Base-by-base conservation (phyloP, 1,284 basidiomycete genomes). In the Sporisorium exsertum region DNA sequence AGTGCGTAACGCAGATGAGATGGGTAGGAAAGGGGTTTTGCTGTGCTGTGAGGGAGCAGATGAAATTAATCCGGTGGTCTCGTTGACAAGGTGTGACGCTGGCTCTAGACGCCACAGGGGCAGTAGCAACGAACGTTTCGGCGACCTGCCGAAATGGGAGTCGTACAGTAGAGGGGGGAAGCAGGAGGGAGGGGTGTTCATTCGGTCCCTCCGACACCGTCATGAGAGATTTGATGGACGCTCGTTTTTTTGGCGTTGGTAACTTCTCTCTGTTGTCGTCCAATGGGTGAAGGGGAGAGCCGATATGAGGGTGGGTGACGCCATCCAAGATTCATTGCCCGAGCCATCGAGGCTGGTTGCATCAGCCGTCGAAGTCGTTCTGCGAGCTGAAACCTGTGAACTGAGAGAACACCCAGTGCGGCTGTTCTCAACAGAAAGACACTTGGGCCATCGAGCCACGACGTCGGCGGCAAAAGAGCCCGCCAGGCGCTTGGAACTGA, bases 201-300 rank as follows among this genome's bases (percentile, higher is more conserved):
- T 53, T 53, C 52, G 35, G 37, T 42, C 35, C 24, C 22, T 42
- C 52, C 52, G 52, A n/a, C 24, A n/a, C 20, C 9, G 24, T 53
- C 52, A 53, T 37, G 37, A 24, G n/a, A 37, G 42, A 3, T 43
- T 53, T 42, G 24, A 26, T 29, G 52, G 32, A 16, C 35, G 24
- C 15, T 10, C 35, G 22, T 42, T 26, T 53, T 22, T 13, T 40
- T 8, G 16, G n/a, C 20, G 40, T n/a, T n/a, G n/a, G 40, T 43
- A 20, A 40, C 37, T 3, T 12, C 37, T 40, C 40, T 43, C n/a
- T 43, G n/a, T 20, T n/a, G 40, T 20, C n/a, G 16, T 40, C 5
- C 4, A 13, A 40, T 15, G 16, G 16, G 37, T 3, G 16, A 43
- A 10, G 40, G 10, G n/a, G 40, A n/a, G n/a, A 20, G 15, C 40